These are phyloP conservation scores for Yamadazyma tumulicola DNA, from an alignment of 805 yeast species.

Conservation along the genomic window DNA sequence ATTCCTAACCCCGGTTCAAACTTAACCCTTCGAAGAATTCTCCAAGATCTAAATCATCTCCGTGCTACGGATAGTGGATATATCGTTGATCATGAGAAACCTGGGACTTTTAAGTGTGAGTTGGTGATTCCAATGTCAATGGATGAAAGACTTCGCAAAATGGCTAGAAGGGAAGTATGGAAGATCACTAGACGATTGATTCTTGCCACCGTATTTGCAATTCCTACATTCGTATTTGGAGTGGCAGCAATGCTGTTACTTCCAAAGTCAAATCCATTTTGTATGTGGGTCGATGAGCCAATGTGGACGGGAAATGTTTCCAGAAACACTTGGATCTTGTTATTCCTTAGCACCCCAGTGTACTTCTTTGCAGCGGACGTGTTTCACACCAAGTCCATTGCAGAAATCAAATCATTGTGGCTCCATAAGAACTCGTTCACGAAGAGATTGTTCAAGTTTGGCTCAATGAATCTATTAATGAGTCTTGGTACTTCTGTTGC, in stretches of 20 bases:
- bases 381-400: conserved; percentile 64
- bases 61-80: conserved; percentile 27
- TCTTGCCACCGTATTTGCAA: conserved; percentile 51
- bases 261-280: conserved; percentile 36
- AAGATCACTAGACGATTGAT: conserved; percentile 44
- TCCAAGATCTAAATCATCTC: conserved; percentile 45
- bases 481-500: conserved; percentile 70
- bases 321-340: conserved; percentile 61
- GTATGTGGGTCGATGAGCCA: conserved; percentile 57
- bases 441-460: conserved; percentile 61
- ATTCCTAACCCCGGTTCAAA: conserved; percentile 46
- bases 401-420: conserved; percentile 60
- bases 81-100: conserved; percentile 11
- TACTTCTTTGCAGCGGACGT: conserved; percentile 72
- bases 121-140: conserved; percentile 53
- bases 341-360: conserved; percentile 66
- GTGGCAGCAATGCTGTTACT: conserved; percentile 66
- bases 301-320: conserved; percentile 61
- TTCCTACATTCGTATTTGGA: conserved; percentile 68
- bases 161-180: conserved; percentile 48
- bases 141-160: conserved; percentile 57
- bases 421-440: conserved; percentile 49
- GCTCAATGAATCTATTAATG: conserved; percentile 76
- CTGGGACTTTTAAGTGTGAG: conserved; percentile 44
- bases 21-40: conserved; percentile 53